Evolutionary conservation across 805 yeast species (phyloP).

Genomic region (Phaffomyces opuntiae): DNA sequence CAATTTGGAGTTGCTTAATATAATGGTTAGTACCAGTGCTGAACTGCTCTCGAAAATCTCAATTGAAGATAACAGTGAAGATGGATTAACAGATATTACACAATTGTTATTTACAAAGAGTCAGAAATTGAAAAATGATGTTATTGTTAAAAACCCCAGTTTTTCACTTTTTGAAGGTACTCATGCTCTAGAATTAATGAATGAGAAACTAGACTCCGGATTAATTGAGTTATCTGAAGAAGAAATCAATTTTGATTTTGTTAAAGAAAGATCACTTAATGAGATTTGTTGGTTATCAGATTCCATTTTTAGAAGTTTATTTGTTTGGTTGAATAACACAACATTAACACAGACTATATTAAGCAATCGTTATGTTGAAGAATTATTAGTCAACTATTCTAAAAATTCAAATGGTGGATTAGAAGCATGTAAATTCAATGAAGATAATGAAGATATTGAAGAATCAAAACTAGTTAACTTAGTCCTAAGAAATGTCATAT

Average conservation of each 20-base stretch:
- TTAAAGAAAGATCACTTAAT: conserved; percentile 28
- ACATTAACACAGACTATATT: conserved; percentile 72
- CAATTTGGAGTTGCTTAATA: not conserved
- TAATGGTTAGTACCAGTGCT: not conserved
- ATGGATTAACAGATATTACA: conserved; percentile 43
- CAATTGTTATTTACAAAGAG: conserved; percentile 37
- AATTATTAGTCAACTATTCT: conserved; percentile 38
- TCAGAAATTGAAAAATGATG: conserved; percentile 36
- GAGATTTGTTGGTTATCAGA: conserved; percentile 47
- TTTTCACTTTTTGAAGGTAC: conserved; percentile 79
- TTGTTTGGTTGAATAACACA: conserved; percentile 72
- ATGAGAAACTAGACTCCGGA: conserved; percentile 72
- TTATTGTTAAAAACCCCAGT: conserved; percentile 49
- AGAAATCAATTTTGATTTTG: conserved; percentile 42
- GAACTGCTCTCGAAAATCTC: not conserved
- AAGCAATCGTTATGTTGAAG: conserved; percentile 68
- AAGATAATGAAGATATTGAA: not conserved
- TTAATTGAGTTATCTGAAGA: conserved; percentile 39
- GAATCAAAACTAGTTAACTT: conserved; percentile 33
- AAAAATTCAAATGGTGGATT: conserved; percentile 14
- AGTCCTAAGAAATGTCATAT: conserved; percentile 42
- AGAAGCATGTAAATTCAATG: conserved; percentile 3
- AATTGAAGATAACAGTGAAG: not conserved
- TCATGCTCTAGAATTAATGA: conserved; percentile 75
- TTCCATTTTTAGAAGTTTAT: conserved; percentile 43